Evolutionary conservation across 2,329 filamentous ascomycete genomes (phyloP).

Genomic region (Alternaria conjuncta): DNA sequence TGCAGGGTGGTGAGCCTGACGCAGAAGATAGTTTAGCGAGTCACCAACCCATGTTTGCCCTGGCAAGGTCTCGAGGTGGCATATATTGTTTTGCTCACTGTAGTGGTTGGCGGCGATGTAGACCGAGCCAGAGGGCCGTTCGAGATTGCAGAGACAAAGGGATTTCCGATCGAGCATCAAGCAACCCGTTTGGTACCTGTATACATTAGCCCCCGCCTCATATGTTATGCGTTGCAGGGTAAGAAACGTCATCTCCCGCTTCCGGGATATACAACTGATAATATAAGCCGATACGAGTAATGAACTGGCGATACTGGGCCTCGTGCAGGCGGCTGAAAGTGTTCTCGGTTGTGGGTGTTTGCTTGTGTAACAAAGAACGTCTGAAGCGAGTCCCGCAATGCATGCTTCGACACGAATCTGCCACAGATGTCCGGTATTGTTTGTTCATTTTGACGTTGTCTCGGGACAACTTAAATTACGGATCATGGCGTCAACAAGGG

Average conservation of each 20-base stretch:
- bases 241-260: slow-evolving; percentile 8
- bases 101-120: neutral
- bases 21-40: neutral
- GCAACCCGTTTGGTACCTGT: neutral
- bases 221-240: slow-evolving; percentile 5
- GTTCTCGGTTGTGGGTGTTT: neutral
- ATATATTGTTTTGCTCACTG: neutral
- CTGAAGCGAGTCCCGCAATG: neutral
- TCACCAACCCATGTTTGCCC: neutral
- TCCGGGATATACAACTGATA: neutral
- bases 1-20: neutral
- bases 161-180: neutral
- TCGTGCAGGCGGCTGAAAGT: neutral
- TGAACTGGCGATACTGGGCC: neutral
- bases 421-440: neutral
- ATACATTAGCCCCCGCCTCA: neutral
- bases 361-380: neutral
- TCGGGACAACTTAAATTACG: neutral
- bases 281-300: slow-evolving; percentile 1
- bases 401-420: slow-evolving; percentile 1
- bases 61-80: neutral
- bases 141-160: neutral
- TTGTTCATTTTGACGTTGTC: neutral
- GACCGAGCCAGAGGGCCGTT: neutral
- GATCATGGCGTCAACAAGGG: neutral